Evolutionary conservation across 306 rosid genomes (phyloP), one percentile per base, ranked within the genome.

Genomic region (Corylus avellana): DNA sequence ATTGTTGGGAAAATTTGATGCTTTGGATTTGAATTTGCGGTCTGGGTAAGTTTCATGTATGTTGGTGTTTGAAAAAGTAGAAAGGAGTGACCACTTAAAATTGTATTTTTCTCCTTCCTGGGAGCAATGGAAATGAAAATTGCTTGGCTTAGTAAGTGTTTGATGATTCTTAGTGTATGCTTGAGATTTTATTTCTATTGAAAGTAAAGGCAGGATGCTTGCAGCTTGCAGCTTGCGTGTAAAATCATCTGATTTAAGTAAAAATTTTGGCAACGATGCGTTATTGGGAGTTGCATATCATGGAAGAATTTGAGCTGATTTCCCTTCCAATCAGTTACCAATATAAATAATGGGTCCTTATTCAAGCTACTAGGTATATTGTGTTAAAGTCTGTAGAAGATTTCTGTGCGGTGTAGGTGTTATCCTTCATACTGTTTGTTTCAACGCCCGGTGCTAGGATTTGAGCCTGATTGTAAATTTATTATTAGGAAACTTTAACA

Each of bases 11-110:
- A 68, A 42, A 22, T 22, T 22, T 77, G 54, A 76, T 82, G 70
- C n/a, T 77, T 85, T 82, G 47, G 53, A 73, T 81, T 53, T 83
- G 47, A 51, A 73, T 83, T 53, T 79, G 5, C 49, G 77, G 20
- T 80, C 70, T 48, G 54, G 35, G 13, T 77, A 75, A 39, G 69
- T 66, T 84, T 56, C 17, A 16, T 76, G 25, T 74, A 42, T 68
- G 18, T 37, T n/a, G 59, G 64, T 84, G 58, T 47, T 58, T 27
- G 53, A 32, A 64, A 71, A 84, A 48, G 59, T 58, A 76, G 73
- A 76, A 55, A 82, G 82, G 27, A 49, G 73, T 82, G 58, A 25
- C 13, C 55, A 22, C 75, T 70, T 44, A 27, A 16, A 44, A 18
- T 50, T 44, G 18, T 16, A 39, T 17, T 71, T 75, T 83, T 17